Conservation (phyloP, 768 basidiomycete species). For the Cystobasidium tubakii region DNA sequence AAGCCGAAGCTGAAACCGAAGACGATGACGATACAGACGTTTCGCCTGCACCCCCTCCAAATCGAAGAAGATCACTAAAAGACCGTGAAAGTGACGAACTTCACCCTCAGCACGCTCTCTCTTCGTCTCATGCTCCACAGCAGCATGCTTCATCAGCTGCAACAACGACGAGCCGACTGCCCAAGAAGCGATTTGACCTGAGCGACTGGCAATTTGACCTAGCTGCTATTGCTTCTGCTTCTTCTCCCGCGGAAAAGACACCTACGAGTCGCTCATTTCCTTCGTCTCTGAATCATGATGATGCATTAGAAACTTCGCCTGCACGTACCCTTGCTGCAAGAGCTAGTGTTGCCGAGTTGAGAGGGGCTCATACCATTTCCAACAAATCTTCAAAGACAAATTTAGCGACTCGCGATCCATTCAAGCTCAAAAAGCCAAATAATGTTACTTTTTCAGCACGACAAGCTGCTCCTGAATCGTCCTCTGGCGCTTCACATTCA, state of each 20-base stretch:
- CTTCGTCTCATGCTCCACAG: neutral
- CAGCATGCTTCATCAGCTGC: neutral
- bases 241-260: neutral
- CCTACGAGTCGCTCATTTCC: conserved; percentile 7
- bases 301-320: neutral
- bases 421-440: neutral
- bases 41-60: neutral
- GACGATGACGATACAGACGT: neutral
- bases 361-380: neutral
- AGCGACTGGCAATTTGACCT: conserved; percentile 35
- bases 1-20: neutral
- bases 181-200: conserved; percentile 26
- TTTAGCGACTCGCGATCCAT: neutral
- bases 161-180: neutral
- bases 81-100: neutral
- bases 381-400: neutral
- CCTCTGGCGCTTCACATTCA: neutral
- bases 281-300: neutral
- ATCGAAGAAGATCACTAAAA: neutral
- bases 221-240: conserved; percentile 17
- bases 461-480: neutral
- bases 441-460: neutral
- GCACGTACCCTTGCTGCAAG: neutral
- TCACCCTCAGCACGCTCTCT: neutral
- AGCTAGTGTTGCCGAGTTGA: neutral